Evolutionary conservation across 768 basidiomycete genomes (phyloP), one percentile per base, ranked within the genome.

Genomic region (Auricularia sp.): DNA sequence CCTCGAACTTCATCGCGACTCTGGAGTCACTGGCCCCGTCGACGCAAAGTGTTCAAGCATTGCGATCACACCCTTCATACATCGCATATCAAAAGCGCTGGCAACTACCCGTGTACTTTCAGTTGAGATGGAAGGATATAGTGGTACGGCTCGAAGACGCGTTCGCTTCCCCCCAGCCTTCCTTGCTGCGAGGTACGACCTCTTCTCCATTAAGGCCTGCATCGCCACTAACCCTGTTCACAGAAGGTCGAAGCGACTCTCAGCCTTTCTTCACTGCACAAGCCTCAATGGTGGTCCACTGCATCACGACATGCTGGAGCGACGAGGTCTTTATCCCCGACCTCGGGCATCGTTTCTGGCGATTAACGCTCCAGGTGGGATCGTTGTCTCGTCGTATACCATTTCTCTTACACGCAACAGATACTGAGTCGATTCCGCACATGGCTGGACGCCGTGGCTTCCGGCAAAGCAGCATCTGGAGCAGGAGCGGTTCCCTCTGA

Each of bases 91-190:
- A 89, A 71, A 81, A 84, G 66, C 83, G 93, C 42, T 99, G 97
- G 95, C 97, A 98, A 72, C 81, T 99, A 2, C 91, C 93, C 1
- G 90, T 98, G 8, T 98, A 98, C 72, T 98, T 96, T 73, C 97
- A 99, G 71, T 78, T 99, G 66, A 83, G 96, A 54, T 96, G 95
- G 93, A 97, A 97, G 75, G 96, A 97, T 71, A 90, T 96, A 62
- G 85, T 94, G 0, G 76, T 81, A 0, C 80, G 78, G 61, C 76
- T 97, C 16, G 97, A 99, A 75, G 86, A 87, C 12, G 74, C 77
- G 2, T 75, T 98, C 14, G 71, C 74, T 18, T 70, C 71, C 21
- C 8, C 56, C 16, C 23, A 29, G 34, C 56, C 56, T 1, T n/a
- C 56, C 7, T 51, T 51, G 8, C 6, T 51, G 6, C 47, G 47